A percentile compares a stretch with the other conserved stretches of the same genome.
Evolutionary conservation across 2,329 filamentous ascomycete genomes (phyloP).

Genomic region (Penicillium sp.): DNA sequence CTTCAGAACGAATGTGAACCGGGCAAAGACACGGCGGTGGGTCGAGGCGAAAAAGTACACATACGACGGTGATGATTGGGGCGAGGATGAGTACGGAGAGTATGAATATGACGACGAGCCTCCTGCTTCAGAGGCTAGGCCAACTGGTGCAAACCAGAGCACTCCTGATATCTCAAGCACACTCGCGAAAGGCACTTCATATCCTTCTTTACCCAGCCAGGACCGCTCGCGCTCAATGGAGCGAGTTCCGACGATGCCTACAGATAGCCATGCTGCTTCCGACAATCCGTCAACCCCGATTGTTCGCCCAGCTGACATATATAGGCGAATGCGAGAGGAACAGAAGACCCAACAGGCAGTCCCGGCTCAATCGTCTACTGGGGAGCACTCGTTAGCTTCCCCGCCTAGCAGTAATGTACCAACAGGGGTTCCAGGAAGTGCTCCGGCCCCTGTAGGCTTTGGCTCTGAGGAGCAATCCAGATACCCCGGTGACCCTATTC

Average conservation of each 20-base stretch:
- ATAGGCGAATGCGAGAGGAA: slow-evolving; percentile 73
- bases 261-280: slow-evolving; percentile 23
- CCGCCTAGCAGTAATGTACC: slow-evolving; percentile 4
- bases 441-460: slow-evolving; percentile 12
- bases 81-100: slow-evolving; percentile 67
- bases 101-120: slow-evolving; percentile 67
- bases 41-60: slow-evolving; percentile 83
- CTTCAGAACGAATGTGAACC: slow-evolving; percentile 85
- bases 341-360: slow-evolving; percentile 53
- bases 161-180: slow-evolving; percentile 27
- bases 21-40: slow-evolving; percentile 93
- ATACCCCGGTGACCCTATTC: not conserved
- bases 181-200: slow-evolving; percentile 16
- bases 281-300: slow-evolving; percentile 63
- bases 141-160: slow-evolving; percentile 33
- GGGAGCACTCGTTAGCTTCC: slow-evolving; percentile 2
- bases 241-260: slow-evolving; percentile 24
- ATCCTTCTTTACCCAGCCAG: slow-evolving; percentile 31
- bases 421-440: slow-evolving; percentile 1
- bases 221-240: slow-evolving; percentile 49
- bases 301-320: slow-evolving; percentile 76
- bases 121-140: slow-evolving; percentile 40
- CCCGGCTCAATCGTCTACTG: not conserved
- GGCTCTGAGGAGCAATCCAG: not conserved
- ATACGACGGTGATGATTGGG: slow-evolving; percentile 96